phyloP scores from a whole-genome alignment of 768 basidiomycete genomes.

The Tylopilus sp. region DNA sequence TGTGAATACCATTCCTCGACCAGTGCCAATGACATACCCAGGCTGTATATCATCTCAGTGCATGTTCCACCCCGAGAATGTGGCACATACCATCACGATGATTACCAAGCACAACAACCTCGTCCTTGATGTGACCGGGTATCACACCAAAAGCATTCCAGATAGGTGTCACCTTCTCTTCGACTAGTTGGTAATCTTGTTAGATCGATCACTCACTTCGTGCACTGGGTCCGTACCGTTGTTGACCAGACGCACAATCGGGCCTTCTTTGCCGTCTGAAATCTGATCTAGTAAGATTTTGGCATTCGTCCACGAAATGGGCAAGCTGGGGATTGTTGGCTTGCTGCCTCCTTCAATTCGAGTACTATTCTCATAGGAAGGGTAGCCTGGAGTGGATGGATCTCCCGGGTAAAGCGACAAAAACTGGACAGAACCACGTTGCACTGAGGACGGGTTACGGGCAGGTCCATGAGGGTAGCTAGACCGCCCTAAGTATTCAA shows the following conservation, averaged over 20 bases:
- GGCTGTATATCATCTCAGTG: conserved; percentile 17
- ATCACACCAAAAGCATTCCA: conserved; percentile 89
- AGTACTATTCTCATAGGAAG: conserved; percentile 79
- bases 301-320: conserved; percentile 87
- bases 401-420: conserved; percentile 68
- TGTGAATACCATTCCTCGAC: background rate
- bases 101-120: conserved; percentile 83
- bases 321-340: conserved; percentile 81
- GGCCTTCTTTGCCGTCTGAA: conserved; percentile 34
- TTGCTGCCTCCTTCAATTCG: conserved; percentile 59
- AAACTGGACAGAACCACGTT: conserved; percentile 83
- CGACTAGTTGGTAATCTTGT: conserved; percentile 42
- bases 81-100: conserved; percentile 77
- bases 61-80: background rate
- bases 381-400: conserved; percentile 85
- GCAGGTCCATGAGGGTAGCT: conserved; percentile 77
- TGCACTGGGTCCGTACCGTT: conserved; percentile 38
- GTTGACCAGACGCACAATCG: conserved; percentile 51
- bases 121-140: conserved; percentile 80
- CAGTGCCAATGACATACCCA: conserved; percentile 16
- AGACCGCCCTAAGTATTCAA: background rate
- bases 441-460: conserved; percentile 76
- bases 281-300: conserved; percentile 53
- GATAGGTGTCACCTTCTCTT: conserved; percentile 80
- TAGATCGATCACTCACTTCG: background rate